Conservation (phyloP, 2,329 filamentous ascomycete species). For the Xylariaceae sp. region DNA sequence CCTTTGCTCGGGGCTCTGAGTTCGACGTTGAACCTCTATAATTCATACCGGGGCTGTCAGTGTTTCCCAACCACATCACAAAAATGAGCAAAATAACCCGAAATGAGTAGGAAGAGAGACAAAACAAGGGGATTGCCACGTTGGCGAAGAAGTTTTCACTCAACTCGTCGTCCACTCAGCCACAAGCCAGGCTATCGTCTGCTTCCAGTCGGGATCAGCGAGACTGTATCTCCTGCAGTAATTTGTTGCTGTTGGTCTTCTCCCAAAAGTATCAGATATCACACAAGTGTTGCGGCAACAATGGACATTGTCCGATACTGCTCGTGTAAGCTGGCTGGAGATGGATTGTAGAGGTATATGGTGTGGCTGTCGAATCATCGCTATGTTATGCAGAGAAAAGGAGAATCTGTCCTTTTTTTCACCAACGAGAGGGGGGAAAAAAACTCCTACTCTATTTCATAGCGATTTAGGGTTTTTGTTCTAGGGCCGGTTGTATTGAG, state of each 20-base stretch:
- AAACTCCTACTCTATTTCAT: no score
- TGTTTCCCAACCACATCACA: background rate
- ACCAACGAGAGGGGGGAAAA: no score
- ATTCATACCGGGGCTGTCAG: background rate
- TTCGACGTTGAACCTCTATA: slow-evolving; percentile 14
- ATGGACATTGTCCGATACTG: slow-evolving; percentile 2
- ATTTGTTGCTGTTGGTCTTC: slow-evolving; percentile 2
- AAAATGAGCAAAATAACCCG: background rate
- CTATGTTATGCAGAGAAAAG: background rate
- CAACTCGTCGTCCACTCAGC: slow-evolving; percentile 25
- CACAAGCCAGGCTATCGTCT: slow-evolving; percentile 21
- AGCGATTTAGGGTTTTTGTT: no score
- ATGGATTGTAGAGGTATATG: slow-evolving; percentile 20
- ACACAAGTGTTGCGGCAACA: slow-evolving; percentile 2
- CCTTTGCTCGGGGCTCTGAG: slow-evolving; percentile 25
- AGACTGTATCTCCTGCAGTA: slow-evolving; percentile 13
- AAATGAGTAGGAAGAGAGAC: no score
- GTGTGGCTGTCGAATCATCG: slow-evolving; percentile 28
- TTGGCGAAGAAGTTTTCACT: background rate
- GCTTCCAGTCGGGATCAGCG: slow-evolving; percentile 20
- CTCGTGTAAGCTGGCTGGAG: slow-evolving; percentile 5
- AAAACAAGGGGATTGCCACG: no score
- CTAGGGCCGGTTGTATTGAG: no score
- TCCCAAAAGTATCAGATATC: background rate
- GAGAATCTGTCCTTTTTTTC: no score